Evolutionary conservation across 1,139 yeast species (phyloP), one percentile per base, ranked within the genome.

Genomic region (Nakaseomyces kungkrabaensis): DNA sequence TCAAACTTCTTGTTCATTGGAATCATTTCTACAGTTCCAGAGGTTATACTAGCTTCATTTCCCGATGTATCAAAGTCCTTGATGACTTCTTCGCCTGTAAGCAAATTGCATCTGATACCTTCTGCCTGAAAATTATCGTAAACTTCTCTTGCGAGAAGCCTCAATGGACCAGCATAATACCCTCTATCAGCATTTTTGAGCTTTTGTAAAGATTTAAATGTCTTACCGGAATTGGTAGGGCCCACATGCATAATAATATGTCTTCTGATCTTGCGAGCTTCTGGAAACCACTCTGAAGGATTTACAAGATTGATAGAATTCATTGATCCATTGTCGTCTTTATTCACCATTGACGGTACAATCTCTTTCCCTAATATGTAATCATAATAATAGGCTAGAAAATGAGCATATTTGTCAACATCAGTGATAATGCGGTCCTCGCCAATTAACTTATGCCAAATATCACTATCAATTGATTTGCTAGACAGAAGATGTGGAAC

Each of bases 211-310:
- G 97, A 96, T 47, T 79, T 77, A 62, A 86, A 85, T 0, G 98
- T 92, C 62, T 92, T 92, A n/a, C 99, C 99, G 58, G 94, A 82
- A 65, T 92, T 92, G 0, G 99, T 92, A 0, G 99, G 98, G 0
- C 99, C 99, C 22, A 92, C 88, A 65, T 92, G 99, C 80, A 94
- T 77, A 24, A 83, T 75, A 44, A 92, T 76, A 51, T 84, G 83
- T 41, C 99, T 73, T 55, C 80, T 82, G 72, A 89, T 73, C 55
- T 82, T 79, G 43, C 98, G 73, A 0, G 98, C 95, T 47, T 75
- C 79, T 0, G 98, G 96, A 60, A 75, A 92, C 94, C 96, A 86
- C 63, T 83, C 88, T 1, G 84, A 82, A 0, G 96, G 96, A 56
- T 82, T 78, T 3, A 79, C 72, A 25, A 82, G 72, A 56, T 82